Evolutionary conservation across 129 eudicot species (phyloP).

Genomic region (Oenanthe sinensis): DNA sequence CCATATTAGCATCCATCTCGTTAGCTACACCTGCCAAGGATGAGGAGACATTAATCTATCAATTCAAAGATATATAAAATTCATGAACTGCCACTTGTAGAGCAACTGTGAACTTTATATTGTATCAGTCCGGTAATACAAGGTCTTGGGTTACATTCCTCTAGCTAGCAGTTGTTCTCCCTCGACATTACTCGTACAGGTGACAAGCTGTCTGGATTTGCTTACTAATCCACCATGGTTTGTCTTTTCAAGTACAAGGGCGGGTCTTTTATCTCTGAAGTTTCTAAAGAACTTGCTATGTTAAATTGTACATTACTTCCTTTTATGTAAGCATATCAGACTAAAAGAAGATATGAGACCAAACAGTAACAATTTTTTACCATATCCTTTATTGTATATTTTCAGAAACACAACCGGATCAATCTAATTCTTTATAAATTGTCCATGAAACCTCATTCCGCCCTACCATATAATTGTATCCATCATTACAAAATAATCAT

Average conservation of each 20-base stretch:
- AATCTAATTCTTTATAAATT: neutral
- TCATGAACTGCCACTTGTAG: neutral
- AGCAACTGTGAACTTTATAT: neutral
- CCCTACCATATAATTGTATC: neutral
- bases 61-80: neutral
- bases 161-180: neutral
- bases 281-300: neutral
- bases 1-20: constrained; percentile 20
- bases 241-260: neutral
- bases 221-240: neutral
- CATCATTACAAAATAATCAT: neutral
- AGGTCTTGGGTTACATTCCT: neutral
- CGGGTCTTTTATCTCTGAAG: neutral
- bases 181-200: neutral
- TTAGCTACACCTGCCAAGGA: constrained; percentile 14
- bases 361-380: neutral
- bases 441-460: neutral
- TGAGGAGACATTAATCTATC: neutral
- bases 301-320: neutral
- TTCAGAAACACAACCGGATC: neutral
- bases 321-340: neutral
- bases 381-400: neutral
- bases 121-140: neutral
- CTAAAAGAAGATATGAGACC: neutral
- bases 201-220: neutral